phyloP scores from a whole-genome alignment of 768 basidiomycete genomes.

The Melanogaster broomeanus region DNA sequence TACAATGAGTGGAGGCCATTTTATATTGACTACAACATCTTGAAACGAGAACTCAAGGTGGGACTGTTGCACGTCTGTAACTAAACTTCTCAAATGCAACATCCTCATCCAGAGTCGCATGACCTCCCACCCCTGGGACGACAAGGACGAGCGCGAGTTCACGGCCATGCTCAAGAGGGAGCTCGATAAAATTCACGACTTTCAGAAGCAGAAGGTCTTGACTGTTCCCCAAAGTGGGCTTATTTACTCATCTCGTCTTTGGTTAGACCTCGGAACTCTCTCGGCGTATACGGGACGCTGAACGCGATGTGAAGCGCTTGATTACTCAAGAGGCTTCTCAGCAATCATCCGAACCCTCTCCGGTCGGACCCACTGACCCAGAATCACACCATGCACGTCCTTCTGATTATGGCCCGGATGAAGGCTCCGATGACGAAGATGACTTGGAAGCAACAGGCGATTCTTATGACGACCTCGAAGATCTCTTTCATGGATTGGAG shows the following conservation, averaged over 20 bases:
- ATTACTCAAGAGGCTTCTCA: slow-evolving; percentile 55
- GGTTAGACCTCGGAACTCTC: slow-evolving; percentile 79
- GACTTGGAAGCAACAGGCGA: slow-evolving; percentile 48
- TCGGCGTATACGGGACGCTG: slow-evolving; percentile 77
- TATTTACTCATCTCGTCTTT: neutral
- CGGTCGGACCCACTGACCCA: slow-evolving; percentile 40
- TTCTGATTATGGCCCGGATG: slow-evolving; percentile 54
- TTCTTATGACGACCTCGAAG: slow-evolving; percentile 77
- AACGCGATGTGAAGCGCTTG: slow-evolving; percentile 76
- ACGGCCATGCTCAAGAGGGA: slow-evolving; percentile 77
- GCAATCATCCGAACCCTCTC: slow-evolving; percentile 24
- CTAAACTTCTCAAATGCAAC: neutral
- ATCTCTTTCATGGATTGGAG: slow-evolving; percentile 83
- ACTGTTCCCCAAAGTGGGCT: neutral
- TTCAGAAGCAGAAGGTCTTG: slow-evolving; percentile 84
- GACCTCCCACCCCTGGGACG: slow-evolving; percentile 63
- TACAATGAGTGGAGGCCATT: slow-evolving; percentile 91
- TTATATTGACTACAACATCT: slow-evolving; percentile 85
- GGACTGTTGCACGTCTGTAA: neutral
- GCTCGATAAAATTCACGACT: slow-evolving; percentile 92
- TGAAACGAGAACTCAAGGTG: slow-evolving; percentile 92
- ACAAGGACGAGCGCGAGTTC: slow-evolving; percentile 82
- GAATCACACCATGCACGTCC: slow-evolving; percentile 55
- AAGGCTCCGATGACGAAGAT: slow-evolving; percentile 65
- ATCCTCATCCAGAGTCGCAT: slow-evolving; percentile 45